Evolutionary conservation across 2,329 filamentous ascomycete genomes (phyloP).

Genomic region (Beauveria australis): DNA sequence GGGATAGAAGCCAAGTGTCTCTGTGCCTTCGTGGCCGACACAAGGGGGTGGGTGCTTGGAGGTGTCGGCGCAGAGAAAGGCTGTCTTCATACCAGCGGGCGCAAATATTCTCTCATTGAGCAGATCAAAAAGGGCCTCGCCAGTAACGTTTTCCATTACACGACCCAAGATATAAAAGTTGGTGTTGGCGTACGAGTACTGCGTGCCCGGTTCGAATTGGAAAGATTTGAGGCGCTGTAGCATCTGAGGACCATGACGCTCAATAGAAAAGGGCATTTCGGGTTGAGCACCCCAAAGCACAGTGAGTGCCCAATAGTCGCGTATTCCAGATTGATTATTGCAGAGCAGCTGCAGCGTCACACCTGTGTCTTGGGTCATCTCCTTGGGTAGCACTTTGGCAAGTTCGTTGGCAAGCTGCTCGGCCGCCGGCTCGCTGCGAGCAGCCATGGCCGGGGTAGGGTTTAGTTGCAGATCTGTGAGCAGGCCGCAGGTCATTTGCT

Average conservation of each 20-base stretch:
- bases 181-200: slow-evolving; percentile 35
- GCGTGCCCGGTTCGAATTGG: slow-evolving; percentile 34
- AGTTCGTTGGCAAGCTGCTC: slow-evolving; percentile 23
- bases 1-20: slow-evolving; percentile 26
- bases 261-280: slow-evolving; percentile 30
- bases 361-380: slow-evolving; percentile 17
- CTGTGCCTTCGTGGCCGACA: slow-evolving; percentile 35
- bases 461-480: slow-evolving; percentile 25
- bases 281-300: slow-evolving; percentile 33
- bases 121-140: slow-evolving; percentile 25
- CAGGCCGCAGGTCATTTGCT: slow-evolving; percentile 34
- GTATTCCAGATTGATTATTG: slow-evolving; percentile 34
- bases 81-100: slow-evolving; percentile 34
- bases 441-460: slow-evolving; percentile 23
- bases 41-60: slow-evolving; percentile 30
- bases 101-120: slow-evolving; percentile 29
- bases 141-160: slow-evolving; percentile 29
- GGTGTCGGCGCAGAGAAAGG: slow-evolving; percentile 29
- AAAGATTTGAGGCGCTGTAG: slow-evolving; percentile 25
- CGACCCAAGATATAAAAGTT: slow-evolving; percentile 33
- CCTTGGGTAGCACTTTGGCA: slow-evolving; percentile 17
- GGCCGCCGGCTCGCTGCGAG: slow-evolving; percentile 16
- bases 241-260: slow-evolving; percentile 20
- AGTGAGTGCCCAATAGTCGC: slow-evolving; percentile 37
- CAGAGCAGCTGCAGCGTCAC: slow-evolving; percentile 29